Evolutionary conservation across 257 asterid species (phyloP).

Genomic region (Mitragyna speciosa): DNA sequence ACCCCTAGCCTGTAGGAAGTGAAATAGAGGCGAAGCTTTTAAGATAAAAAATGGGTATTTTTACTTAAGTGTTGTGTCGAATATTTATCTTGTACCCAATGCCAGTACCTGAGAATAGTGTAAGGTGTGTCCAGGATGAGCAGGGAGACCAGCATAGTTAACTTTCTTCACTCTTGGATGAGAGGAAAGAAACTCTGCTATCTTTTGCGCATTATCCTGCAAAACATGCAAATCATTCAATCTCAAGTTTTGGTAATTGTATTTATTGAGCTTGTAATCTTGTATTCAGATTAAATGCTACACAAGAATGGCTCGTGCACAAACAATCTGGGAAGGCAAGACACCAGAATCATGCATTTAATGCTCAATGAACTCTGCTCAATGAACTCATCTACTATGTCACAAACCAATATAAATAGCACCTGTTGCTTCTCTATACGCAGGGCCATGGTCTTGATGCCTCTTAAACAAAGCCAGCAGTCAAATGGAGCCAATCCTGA

Average conservation of each 20-base stretch:
- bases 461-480: slow-evolving; percentile 97
- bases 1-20: slow-evolving; percentile 72
- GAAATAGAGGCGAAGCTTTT: not conserved
- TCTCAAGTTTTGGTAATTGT: too few species aligned
- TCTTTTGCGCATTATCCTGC: slow-evolving; percentile 88
- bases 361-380: too few species aligned
- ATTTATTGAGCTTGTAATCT: not conserved
- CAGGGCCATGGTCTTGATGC: slow-evolving; percentile 81
- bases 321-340: not conserved
- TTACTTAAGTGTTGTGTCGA: not conserved
- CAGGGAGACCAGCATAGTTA: slow-evolving; percentile 72
- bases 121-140: slow-evolving; percentile 68
- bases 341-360: not conserved
- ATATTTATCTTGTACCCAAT: not conserved
- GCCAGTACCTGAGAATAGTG: slow-evolving; percentile 72
- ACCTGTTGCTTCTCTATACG: slow-evolving; percentile 96
- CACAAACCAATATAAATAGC: not conserved
- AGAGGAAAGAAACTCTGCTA: slow-evolving; percentile 74
- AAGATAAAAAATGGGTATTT: not conserved
- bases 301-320: not conserved
- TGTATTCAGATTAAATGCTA: not conserved
- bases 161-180: slow-evolving; percentile 74
- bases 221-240: not conserved
- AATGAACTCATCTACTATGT: not conserved
- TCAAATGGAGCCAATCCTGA: slow-evolving; percentile 93